Base-by-base conservation (phyloP, 2,329 filamentous ascomycete species). In the Hymenoscyphus fructigenus region DNA sequence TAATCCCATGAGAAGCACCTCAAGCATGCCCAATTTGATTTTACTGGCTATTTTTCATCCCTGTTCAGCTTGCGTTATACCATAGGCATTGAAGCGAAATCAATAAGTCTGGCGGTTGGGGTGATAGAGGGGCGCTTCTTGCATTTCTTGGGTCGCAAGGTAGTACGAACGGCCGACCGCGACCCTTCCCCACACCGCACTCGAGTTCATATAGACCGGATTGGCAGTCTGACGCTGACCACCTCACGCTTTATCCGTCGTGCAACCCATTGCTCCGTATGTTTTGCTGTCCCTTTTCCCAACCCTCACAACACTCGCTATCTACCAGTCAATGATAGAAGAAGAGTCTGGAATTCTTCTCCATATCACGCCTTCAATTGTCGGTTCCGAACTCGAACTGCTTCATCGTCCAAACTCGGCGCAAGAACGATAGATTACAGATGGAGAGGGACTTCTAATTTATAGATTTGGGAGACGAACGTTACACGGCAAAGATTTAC, bases 281-380 rank as follows among this genome's bases (percentile, higher is more conserved):
- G 62, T 70, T 47, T 62, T 70, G 56, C 63, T 65, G 59, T 47
- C 59, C 62, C 56, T 53, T 60, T 47, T 64, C 64, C 65, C 38
- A 20, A 20, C 63, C 60, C 57, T 66, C 58, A 65, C 67, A 67
- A 67, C 68, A 59, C 67, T 69, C 69, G 59, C 68, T 73, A 70
- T 72, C 73, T 71, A 65, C 41, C 72, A 72, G 68, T 73, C 65
- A 63, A 65, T 63, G 63, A 65, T 71, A 73, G 71, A 73, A 69
- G 74, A 73, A 75, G 76, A 69, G 71, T 77, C 75, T 74, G 76
- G 75, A 68, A 77, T 77, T 77, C 74, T 76, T 77, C 74, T 68
- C 61, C 60, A 23, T 34, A 38, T 66, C 63, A 66, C 56, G 44
- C 53, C 57, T 61, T 60, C 32, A 56, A 64, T 26, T 58, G 60